Conservation (phyloP, 768 basidiomycete species). For the Jaapia argillacea region DNA sequence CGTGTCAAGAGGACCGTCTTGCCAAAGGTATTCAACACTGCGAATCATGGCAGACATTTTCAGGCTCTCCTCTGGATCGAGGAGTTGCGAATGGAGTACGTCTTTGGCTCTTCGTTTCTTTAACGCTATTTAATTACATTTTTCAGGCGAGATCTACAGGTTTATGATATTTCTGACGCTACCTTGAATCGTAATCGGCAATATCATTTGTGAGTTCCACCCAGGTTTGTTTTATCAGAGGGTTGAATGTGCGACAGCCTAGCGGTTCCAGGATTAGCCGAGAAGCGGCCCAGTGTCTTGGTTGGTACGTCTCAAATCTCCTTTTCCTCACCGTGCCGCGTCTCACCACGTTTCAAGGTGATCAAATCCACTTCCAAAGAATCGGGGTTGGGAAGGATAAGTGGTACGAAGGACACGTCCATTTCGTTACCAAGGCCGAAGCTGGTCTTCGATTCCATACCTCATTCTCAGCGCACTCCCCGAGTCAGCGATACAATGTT, state of each 20-base stretch:
- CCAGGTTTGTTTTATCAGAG: slow-evolving; percentile 37
- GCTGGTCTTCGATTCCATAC: slow-evolving; percentile 38
- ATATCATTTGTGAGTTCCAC: no score
- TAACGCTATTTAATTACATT: neutral
- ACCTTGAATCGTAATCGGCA: slow-evolving; percentile 22
- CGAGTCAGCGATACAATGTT: slow-evolving; percentile 36
- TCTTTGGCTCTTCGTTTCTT: neutral
- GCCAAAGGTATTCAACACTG: slow-evolving; percentile 26
- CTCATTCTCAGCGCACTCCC: slow-evolving; percentile 25
- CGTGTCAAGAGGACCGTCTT: slow-evolving; percentile 22
- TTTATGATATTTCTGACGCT: slow-evolving; percentile 28
- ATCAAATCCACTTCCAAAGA: slow-evolving; percentile 18
- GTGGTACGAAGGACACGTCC: slow-evolving; percentile 35
- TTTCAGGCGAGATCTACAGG: slow-evolving; percentile 21
- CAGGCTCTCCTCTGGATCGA: slow-evolving; percentile 47
- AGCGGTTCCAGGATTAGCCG: slow-evolving; percentile 42
- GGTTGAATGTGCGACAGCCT: slow-evolving; percentile 25
- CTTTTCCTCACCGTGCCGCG: slow-evolving; percentile 8
- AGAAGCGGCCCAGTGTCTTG: slow-evolving; percentile 48
- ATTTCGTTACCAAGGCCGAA: slow-evolving; percentile 29
- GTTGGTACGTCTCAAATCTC: slow-evolving; percentile 37
- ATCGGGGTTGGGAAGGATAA: slow-evolving; percentile 7
- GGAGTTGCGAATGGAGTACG: slow-evolving; percentile 22
- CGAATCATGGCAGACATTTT: slow-evolving; percentile 35
- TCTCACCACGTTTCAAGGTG: slow-evolving; percentile 20